Percentiles rank a stretch among this genome's conserved stretches.
Conservation (phyloP, 257 asterid species). For the Solanum medicagineum region DNA sequence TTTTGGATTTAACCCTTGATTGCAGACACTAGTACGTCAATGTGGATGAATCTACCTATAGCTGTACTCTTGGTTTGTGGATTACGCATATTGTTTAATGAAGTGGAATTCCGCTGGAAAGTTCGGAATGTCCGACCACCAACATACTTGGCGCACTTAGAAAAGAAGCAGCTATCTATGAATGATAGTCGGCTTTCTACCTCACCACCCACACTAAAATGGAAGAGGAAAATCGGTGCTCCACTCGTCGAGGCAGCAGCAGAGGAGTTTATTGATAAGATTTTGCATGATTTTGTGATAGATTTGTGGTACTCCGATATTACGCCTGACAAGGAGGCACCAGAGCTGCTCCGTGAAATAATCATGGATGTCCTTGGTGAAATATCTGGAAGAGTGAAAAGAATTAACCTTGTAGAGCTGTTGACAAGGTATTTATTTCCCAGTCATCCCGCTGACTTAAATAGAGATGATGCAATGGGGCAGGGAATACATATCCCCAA, state of each 20-base stretch:
- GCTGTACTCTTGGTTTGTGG: constrained; percentile 76
- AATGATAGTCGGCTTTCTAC: constrained; percentile 82
- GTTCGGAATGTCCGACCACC: constrained; percentile 30
- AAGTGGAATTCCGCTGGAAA: constrained; percentile 82
- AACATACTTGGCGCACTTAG: constrained; percentile 74
- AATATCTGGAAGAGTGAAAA: constrained; percentile 70
- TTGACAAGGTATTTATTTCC: constrained; percentile 55
- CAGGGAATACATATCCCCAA: neutral
- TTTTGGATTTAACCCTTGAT: constrained; percentile 6
- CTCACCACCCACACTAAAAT: constrained; percentile 45
- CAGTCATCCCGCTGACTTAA: neutral
- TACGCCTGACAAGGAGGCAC: constrained; percentile 89
- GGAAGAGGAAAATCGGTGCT: constrained; percentile 89
- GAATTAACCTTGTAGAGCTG: constrained; percentile 80
- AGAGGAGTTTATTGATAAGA: constrained; percentile 60
- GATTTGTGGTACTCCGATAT: constrained; percentile 91
- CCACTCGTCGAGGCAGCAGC: constrained; percentile 80
- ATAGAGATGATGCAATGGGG: neutral
- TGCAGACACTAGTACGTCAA: constrained; percentile 93
- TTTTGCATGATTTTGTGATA: constrained; percentile 76
- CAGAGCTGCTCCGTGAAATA: constrained; percentile 54
- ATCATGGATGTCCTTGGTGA: constrained; percentile 93
- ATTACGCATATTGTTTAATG: constrained; percentile 50
- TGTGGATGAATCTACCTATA: constrained; percentile 89
- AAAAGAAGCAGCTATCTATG: constrained; percentile 78